Conservation (phyloP, 148 eudicot genomes). For the Rhododendron williamsianum region DNA sequence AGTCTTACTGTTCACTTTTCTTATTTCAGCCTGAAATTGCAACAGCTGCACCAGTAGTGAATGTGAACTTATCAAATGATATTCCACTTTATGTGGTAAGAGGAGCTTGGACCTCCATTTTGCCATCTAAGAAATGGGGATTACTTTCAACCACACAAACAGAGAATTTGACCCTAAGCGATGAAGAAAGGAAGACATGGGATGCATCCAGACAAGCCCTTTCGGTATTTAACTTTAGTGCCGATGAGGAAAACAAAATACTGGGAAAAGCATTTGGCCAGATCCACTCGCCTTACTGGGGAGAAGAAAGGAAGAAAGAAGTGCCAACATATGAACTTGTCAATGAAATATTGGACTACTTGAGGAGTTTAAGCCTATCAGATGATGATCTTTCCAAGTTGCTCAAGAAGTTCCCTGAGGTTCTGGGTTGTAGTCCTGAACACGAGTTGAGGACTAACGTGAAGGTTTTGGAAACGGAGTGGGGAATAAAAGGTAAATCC, state of each 20-base stretch:
- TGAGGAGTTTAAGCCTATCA: conserved; percentile 68
- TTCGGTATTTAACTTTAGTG: conserved; percentile 43
- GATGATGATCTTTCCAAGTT: conserved; percentile 71
- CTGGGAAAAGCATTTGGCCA: conserved; percentile 90
- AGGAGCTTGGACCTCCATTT: conserved; percentile 11
- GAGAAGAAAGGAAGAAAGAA: conserved; percentile 72
- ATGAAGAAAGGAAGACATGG: conserved; percentile 69
- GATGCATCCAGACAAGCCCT: conserved; percentile 60
- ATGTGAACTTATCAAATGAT: conserved; percentile 13
- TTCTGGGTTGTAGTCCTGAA: conserved; percentile 83
- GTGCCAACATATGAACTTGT: conserved; percentile 55
- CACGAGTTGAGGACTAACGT: conserved; percentile 69
- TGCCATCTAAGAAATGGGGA: conserved; percentile 44
- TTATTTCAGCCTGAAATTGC: conserved; percentile 38
- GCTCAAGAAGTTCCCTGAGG: conserved; percentile 94
- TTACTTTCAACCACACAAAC: conserved; percentile 41
- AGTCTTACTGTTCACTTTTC: neutral
- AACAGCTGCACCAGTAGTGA: conserved; percentile 11
- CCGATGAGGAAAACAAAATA: conserved; percentile 75
- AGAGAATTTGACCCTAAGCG: conserved; percentile 30
- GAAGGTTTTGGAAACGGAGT: conserved; percentile 50
- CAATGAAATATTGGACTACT: conserved; percentile 47
- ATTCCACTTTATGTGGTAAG: conserved; percentile 12
- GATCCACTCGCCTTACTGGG: conserved; percentile 87
- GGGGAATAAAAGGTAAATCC: conserved; percentile 85